Percentiles rank a stretch among this genome's conserved stretches.
Evolutionary conservation across 2,329 filamentous ascomycete genomes (phyloP).

Genomic region (Coniochaeta ligniaria): DNA sequence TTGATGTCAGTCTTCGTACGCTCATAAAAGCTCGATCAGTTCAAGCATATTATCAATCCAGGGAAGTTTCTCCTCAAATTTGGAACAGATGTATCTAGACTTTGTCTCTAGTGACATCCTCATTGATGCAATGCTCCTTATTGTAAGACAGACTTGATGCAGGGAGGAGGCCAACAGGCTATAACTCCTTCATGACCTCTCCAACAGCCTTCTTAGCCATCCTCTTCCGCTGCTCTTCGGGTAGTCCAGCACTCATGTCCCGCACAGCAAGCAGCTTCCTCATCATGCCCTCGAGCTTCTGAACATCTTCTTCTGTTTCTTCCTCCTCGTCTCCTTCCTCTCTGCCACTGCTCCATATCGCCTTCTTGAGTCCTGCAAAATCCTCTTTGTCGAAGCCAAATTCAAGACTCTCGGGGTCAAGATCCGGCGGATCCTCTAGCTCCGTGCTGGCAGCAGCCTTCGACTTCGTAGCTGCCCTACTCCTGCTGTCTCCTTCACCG

Average conservation of each 20-base stretch:
- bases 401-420: slow-evolving; percentile 40
- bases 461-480: slow-evolving; percentile 15
- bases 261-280: slow-evolving; percentile 53
- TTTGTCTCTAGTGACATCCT: too few relatives aligned
- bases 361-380: slow-evolving; percentile 42
- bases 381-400: slow-evolving; percentile 47
- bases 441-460: background rate
- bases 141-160: too few relatives aligned
- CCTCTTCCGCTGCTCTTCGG: slow-evolving; percentile 52
- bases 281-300: slow-evolving; percentile 58
- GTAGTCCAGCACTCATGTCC: slow-evolving; percentile 52
- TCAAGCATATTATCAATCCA: too few relatives aligned
- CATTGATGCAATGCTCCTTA: too few relatives aligned
- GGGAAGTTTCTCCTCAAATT: too few relatives aligned
- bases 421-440: slow-evolving; percentile 2
- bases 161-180: background rate
- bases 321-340: slow-evolving; percentile 17
- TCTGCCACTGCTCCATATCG: slow-evolving; percentile 36
- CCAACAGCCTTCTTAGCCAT: slow-evolving; percentile 55
- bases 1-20: too few relatives aligned
- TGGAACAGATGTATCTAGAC: too few relatives aligned
- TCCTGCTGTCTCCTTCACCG: slow-evolving; percentile 16
- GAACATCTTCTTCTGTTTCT: slow-evolving; percentile 40
- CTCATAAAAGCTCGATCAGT: too few relatives aligned
- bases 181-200: slow-evolving; percentile 56